Conservation (phyloP, 495 filamentous ascomycete genomes). For the Arthonia radiata region DNA sequence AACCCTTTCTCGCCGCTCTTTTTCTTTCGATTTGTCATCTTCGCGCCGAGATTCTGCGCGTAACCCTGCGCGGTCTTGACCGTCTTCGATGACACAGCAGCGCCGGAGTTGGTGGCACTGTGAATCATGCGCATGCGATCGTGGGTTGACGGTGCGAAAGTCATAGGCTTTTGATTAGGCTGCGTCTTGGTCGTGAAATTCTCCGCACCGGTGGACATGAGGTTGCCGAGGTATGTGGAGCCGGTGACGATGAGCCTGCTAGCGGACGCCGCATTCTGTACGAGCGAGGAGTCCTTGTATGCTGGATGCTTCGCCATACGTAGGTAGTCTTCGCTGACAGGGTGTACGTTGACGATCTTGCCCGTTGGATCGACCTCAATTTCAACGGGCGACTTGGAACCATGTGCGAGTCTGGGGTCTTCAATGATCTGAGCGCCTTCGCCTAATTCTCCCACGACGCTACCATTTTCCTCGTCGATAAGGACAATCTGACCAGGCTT, state of each 20-base stretch:
- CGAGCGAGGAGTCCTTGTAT: conserved; percentile 64
- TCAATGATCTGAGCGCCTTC: conserved; percentile 66
- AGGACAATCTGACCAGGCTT: conserved; percentile 60
- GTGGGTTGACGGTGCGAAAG: conserved; percentile 69
- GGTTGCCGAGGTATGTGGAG: conserved; percentile 50
- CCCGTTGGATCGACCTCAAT: conserved; percentile 60
- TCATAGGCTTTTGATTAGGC: conserved; percentile 52
- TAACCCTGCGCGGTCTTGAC: conserved; percentile 55
- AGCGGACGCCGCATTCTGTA: conserved; percentile 71
- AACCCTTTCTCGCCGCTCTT: conserved; percentile 35
- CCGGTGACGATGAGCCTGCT: conserved; percentile 83
- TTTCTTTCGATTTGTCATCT: conserved; percentile 18
- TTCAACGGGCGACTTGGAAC: conserved; percentile 82
- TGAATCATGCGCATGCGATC: conserved; percentile 66
- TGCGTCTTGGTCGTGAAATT: conserved; percentile 55
- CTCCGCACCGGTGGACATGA: conserved; percentile 50
- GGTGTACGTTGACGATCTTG: conserved; percentile 44
- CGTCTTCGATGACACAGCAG: conserved; percentile 58
- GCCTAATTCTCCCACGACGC: conserved; percentile 72
- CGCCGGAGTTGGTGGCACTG: conserved; percentile 49
- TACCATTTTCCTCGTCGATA: conserved; percentile 79
- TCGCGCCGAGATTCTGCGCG: conserved; percentile 73
- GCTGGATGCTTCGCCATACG: conserved; percentile 64
- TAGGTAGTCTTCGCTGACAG: conserved; percentile 57
- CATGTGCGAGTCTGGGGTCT: conserved; percentile 41